Percentiles rank a stretch among this genome's conserved stretches.
These are phyloP conservation scores for Raffaelea ambrosiae DNA, from an alignment of 2,329 filamentous ascomycete species.

Conservation along the genomic window DNA sequence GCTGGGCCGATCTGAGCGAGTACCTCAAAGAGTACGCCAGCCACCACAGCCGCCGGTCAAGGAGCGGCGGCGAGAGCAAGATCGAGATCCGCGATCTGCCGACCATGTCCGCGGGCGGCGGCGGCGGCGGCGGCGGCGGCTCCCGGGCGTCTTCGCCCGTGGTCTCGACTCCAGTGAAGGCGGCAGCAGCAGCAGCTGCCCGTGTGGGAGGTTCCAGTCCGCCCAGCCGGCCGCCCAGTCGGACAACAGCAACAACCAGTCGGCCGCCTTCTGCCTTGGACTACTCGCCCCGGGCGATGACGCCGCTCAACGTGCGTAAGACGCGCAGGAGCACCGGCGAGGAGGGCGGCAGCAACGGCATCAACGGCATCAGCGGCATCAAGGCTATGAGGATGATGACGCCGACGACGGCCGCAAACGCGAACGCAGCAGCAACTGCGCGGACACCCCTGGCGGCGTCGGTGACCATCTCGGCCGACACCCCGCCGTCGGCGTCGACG, in stretches of 20 bases:
- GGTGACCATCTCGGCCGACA: conserved; percentile 23
- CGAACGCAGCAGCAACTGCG: conserved; percentile 1
- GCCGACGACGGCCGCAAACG: background rate
- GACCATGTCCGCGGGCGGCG: too few species aligned
- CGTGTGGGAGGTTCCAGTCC: conserved; percentile 23
- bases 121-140: conserved; percentile 17
- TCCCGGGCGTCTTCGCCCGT: background rate
- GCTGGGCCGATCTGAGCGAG: conserved; percentile 95
- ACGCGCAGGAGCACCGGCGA: conserved; percentile 38
- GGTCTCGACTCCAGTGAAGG: background rate
- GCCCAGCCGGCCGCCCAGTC: conserved; percentile 24
- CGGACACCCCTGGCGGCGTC: conserved; percentile 34
- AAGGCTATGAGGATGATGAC: too few species aligned
- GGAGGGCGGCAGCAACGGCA: background rate
- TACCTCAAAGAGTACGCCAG: conserved; percentile 89
- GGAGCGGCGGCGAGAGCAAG: conserved; percentile 36
- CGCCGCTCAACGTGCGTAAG: conserved; percentile 47
- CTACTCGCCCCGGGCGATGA: conserved; percentile 28
- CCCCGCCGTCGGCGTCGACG: conserved; percentile 36
- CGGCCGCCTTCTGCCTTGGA: conserved; percentile 27
- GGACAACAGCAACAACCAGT: too few species aligned
- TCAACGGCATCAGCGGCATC: too few species aligned
- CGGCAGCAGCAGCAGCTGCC: conserved; percentile 13
- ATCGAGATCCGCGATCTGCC: conserved; percentile 50
- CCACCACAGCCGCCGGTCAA: conserved; percentile 73